phyloP scores from a whole-genome alignment of 441 rosid species.

The Eutrema salsugineum region DNA sequence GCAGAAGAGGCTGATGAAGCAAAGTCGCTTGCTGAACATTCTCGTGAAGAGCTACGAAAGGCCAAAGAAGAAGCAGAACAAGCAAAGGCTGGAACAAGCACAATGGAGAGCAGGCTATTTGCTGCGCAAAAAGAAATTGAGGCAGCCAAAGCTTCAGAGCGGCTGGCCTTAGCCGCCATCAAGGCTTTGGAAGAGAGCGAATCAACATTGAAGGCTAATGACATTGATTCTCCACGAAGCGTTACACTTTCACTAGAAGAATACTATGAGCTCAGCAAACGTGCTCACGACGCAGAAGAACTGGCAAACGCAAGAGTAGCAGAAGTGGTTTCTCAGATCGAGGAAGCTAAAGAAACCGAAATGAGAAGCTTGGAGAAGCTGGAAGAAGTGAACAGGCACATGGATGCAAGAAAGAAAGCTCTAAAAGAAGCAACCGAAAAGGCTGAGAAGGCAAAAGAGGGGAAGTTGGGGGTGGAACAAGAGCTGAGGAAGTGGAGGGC shows the following conservation, averaged over 20 bases:
- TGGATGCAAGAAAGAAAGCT: conserved; percentile 62
- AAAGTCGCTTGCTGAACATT: conserved; percentile 53
- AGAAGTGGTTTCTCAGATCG: conserved; percentile 65
- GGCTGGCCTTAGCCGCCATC: conserved; percentile 77
- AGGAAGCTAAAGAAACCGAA: conserved; percentile 77
- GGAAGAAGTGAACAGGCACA: conserved; percentile 66
- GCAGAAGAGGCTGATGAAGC: conserved; percentile 86
- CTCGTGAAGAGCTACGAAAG: conserved; percentile 73
- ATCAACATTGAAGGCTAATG: conserved; percentile 42
- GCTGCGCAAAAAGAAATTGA: conserved; percentile 89
- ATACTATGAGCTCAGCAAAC: conserved; percentile 82
- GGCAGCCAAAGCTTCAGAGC: conserved; percentile 87
- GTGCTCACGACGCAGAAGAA: conserved; percentile 84
- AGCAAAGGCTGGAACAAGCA: conserved; percentile 74
- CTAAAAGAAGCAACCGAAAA: conserved; percentile 63
- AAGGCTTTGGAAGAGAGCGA: conserved; percentile 84
- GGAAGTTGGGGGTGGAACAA: conserved; percentile 80
- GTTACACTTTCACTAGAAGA: conserved; percentile 84
- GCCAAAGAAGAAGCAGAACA: conserved; percentile 82
- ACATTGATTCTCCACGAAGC: conserved; percentile 39
- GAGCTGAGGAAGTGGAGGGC: conserved; percentile 90
- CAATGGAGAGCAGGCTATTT: conserved; percentile 71
- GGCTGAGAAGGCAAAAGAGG: conserved; percentile 88
- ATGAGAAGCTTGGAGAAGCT: conserved; percentile 49
- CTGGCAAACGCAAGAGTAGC: conserved; percentile 70